A percentile compares a stretch with the other conserved stretches of the same genome.
These are phyloP conservation scores for Quillaja saponaria DNA, from an alignment of 306 rosid genomes.

Conservation along the genomic window DNA sequence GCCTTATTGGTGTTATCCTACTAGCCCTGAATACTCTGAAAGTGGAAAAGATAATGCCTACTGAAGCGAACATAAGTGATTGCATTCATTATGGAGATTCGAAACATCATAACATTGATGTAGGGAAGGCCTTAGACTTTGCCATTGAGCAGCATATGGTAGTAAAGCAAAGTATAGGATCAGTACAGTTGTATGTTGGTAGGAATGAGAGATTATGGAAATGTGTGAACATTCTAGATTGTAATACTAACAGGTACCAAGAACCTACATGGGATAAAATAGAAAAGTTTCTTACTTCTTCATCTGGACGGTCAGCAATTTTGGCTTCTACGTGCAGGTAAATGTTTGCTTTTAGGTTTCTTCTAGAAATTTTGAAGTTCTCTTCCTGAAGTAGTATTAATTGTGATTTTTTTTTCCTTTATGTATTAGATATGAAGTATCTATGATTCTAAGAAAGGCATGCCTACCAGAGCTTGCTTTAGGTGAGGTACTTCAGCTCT, in stretches of 20 bases:
- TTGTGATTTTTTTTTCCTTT: not conserved
- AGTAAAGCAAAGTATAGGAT: constrained; percentile 47
- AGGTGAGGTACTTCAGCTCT: constrained; percentile 65
- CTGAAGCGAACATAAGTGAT: constrained; percentile 60
- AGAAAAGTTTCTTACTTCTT: constrained; percentile 53
- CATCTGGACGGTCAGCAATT: constrained; percentile 55
- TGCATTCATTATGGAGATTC: constrained; percentile 74
- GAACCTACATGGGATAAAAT: constrained; percentile 55
- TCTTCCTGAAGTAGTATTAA: not conserved
- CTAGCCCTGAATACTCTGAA: constrained; percentile 61
- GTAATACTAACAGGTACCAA: constrained; percentile 43
- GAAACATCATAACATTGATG: constrained; percentile 51
- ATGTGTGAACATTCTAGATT: constrained; percentile 62
- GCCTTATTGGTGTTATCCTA: constrained; percentile 60
- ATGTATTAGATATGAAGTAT: constrained; percentile 68
- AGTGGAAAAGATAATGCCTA: constrained; percentile 65
- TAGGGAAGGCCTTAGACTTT: constrained; percentile 61
- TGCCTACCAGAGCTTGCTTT: constrained; percentile 61
- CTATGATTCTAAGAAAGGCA: constrained; percentile 45
- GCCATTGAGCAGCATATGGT: constrained; percentile 61
- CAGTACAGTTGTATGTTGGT: constrained; percentile 57
- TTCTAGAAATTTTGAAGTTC: constrained; percentile 18
- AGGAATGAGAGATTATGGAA: constrained; percentile 59
- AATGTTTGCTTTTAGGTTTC: constrained; percentile 9
- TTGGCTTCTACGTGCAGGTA: constrained; percentile 74